Base-by-base conservation (phyloP, 345 rosid genomes). In the Moringa oleifera region DNA sequence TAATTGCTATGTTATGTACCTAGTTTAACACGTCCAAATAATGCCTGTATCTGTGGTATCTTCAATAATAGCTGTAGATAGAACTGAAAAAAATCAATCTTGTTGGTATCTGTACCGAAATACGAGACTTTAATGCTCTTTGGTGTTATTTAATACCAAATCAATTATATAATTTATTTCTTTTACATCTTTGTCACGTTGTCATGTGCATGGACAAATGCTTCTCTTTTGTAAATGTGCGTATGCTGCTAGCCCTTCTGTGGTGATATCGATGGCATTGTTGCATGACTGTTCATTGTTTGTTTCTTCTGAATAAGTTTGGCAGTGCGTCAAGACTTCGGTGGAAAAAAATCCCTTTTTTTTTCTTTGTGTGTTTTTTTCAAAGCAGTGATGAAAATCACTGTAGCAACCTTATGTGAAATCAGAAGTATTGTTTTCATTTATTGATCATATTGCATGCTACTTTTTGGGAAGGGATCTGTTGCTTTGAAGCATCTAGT, bases 201-300 rank as follows among this genome's bases (percentile, higher is more conserved):
- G 20, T 24, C 10, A 13, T 22, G 22, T 28, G 22, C 58, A 31
- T 11, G 18, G 21, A 5, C 46, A 13, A 18, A 24, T n/a, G 18
- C 15, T 47, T 16, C 7, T 13, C 55, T 12, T 23, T 15, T 18
- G 25, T 57, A 13, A 6, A 25, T 19, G 7, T 23, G 37, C 21
- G 2, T 64, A 18, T 65, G 61, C 54, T 65, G 68, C 61, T 45
- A 24, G 55, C 19, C 13, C 6, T 16, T 5, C 13, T 1, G 17
- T 41, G 8, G 3, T 11, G 17, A 41, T 16, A 41, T 7, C 12
- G 47, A 7, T 41, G 12, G 17, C 47, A 41, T 41, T 41, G 47
- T 41, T 41, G 1, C 2, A 16, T 15, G 47, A 41, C 13, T 33
- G 11, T 41, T 41, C 47, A 41, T 41, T 33, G 17, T 41, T 41